Base-by-base conservation (phyloP, 106 monocot species). In the Phalaenopsis aphrodite region DNA sequence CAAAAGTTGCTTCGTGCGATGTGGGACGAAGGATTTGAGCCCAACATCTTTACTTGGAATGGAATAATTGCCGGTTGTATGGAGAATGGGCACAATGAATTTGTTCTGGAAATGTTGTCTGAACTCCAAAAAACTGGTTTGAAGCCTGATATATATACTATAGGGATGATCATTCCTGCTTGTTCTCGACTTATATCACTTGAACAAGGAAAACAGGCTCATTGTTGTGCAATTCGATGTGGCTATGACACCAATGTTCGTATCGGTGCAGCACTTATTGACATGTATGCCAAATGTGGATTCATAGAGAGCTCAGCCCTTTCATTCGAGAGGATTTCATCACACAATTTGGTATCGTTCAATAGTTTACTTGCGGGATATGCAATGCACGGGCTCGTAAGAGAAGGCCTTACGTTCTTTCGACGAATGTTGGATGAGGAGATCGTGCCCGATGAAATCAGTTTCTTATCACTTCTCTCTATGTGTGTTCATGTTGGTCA, bases 261-360 rank as follows among this genome's bases (percentile, higher is more conserved):
- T 75, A 74, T 87, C 5, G 87, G 87, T 15, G 71, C 87, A 38
- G 78, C 87, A 4, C 81, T 90, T n/a, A 79, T 90, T 19, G 87
- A 87, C 45, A 81, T 90, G 90, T 85, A 90, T 68, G 81, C 85
- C 18, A 90, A 90, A 84, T 87, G 90, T 77, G 85, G 87, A 42
- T 41, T 15, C 56, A 85, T 90, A 79, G 79, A 38, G 38, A 55
- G 57, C 37, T 88, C 86, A 39, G 79, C 56, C 19, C n/a, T 78
- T 24, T 75, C 82, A 23, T 91, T 91, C 24, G 0, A 68, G 11
- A 83, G 86, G 14, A 88, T 88, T 58, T 77, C 45, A 64, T 38
- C 57, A 12, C 86, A 88, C 36, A 89, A 88, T 71, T 41, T 88
- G 74, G 83, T 89, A 2, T 78, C 88, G 5, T 87, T 75, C 43